These are phyloP conservation scores for Vararia minispora DNA, from an alignment of 768 basidiomycete genomes.

Conservation along the genomic window DNA sequence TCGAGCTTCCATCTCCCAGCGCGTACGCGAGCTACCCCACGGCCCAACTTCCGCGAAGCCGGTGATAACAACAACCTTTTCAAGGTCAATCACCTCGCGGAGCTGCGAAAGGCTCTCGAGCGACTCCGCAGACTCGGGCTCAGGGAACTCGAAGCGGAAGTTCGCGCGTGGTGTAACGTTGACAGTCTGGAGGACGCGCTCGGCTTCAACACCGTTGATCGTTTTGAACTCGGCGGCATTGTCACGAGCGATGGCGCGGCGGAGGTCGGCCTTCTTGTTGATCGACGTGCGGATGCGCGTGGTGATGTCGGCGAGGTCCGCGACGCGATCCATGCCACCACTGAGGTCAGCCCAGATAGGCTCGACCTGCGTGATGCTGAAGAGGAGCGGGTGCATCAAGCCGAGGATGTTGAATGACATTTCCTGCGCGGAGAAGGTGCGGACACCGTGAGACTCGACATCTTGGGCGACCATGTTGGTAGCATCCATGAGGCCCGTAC, in stretches of 20 bases:
- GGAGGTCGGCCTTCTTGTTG: constrained; percentile 81
- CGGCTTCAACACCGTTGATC: constrained; percentile 82
- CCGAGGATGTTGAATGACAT: constrained; percentile 99
- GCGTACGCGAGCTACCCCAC: constrained; percentile 95
- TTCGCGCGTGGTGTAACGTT: constrained; percentile 95
- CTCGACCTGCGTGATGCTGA: constrained; percentile 99
- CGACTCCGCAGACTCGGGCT: constrained; percentile 59
- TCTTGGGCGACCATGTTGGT: constrained; percentile 93
- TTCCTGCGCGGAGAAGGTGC: constrained; percentile 99
- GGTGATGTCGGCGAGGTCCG: constrained; percentile 89
- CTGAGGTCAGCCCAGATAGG: constrained; percentile 99
- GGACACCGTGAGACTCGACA: constrained; percentile 84
- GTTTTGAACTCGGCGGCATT: constrained; percentile 94
- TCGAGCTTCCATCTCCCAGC: constrained; percentile 99
- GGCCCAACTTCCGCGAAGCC: constrained; percentile 97
- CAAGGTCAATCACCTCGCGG: constrained; percentile 84
- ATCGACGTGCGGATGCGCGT: constrained; percentile 73
- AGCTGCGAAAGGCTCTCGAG: constrained; percentile 68
- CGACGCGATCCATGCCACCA: constrained; percentile 95
- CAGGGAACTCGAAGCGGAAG: constrained; percentile 93
- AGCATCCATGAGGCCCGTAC: constrained; percentile 93
- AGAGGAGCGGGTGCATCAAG: constrained; percentile 96
- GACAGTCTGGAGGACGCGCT: constrained; percentile 85
- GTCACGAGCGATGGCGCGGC: constrained; percentile 87
- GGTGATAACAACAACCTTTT: constrained; percentile 92